Evolutionary conservation across 108 stramenopile species (phyloP).

Genomic region (Conticribra guillardii): DNA sequence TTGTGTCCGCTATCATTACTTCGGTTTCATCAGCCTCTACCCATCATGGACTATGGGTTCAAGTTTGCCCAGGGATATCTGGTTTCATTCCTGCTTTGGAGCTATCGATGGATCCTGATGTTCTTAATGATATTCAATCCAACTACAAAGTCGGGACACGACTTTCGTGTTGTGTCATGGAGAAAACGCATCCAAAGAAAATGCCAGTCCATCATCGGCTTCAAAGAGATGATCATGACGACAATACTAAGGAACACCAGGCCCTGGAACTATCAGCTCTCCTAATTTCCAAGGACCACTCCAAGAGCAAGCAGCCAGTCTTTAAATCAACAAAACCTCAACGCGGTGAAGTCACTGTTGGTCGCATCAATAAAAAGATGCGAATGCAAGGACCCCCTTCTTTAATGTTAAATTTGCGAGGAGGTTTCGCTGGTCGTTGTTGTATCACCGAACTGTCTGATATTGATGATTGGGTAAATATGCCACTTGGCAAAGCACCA

Average conservation of each 20-base stretch:
- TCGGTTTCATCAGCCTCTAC: conserved; percentile 39
- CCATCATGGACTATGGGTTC: conserved; percentile 70
- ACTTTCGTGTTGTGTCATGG: conserved; percentile 65
- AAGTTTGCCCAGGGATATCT: conserved; percentile 65
- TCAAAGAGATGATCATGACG: conserved; percentile 31
- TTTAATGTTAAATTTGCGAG: conserved; percentile 80
- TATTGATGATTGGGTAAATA: conserved; percentile 84
- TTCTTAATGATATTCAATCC: conserved; percentile 65
- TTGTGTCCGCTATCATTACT: conserved; percentile 58
- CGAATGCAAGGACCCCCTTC: conserved; percentile 63
- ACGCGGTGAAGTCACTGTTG: conserved; percentile 69
- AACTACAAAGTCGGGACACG: conserved; percentile 62
- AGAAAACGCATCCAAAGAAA: conserved; percentile 43
- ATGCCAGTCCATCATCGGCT: conserved; percentile 18
- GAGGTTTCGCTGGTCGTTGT: conserved; percentile 77
- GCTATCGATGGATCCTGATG: conserved; percentile 53
- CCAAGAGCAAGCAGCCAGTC: conserved; percentile 24
- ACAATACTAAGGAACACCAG: conserved; percentile 34
- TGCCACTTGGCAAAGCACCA: conserved; percentile 70
- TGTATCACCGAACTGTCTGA: conserved; percentile 84
- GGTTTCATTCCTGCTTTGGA: conserved; percentile 81
- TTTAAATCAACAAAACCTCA: conserved; percentile 53
- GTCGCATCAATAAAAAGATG: conserved; percentile 59
- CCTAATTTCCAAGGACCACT: conserved; percentile 22
- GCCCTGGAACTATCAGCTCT: conserved; percentile 53